Percentiles rank a stretch among this genome's conserved stretches.
These are phyloP conservation scores for Polychytrium aggregatum DNA, from an alignment of 192 early-diverging fungal genomes.

Conservation along the genomic window DNA sequence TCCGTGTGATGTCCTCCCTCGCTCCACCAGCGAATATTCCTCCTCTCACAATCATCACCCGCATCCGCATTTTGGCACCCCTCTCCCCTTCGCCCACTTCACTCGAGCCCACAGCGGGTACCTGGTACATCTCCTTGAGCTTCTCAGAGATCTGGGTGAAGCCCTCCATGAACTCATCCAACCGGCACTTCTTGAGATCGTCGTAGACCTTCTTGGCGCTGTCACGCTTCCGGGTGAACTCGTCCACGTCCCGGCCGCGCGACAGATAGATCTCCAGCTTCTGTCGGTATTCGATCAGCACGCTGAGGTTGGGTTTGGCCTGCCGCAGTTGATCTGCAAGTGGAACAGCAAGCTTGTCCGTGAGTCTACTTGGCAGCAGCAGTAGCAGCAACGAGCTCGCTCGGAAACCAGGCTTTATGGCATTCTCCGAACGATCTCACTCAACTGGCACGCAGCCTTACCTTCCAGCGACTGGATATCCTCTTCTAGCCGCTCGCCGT, in stretches of 20 bases:
- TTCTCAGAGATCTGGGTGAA: constrained; percentile 87
- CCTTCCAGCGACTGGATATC: constrained; percentile 67
- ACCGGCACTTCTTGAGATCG: constrained; percentile 57
- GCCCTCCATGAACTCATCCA: constrained; percentile 92
- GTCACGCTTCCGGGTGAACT: constrained; percentile 62
- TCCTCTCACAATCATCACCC: no score
- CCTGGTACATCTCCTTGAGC: constrained; percentile 99
- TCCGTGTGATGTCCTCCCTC: no score
- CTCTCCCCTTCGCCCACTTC: no score
- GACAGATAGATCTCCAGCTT: constrained; percentile 63
- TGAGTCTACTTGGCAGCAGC: no score
- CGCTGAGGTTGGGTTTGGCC: constrained; percentile 73
- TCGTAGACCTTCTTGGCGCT: constrained; percentile 63
- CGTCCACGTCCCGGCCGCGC: constrained; percentile 63
- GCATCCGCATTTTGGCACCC: no score
- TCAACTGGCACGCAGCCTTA: no score
- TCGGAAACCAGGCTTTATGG: no score
- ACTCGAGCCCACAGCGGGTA: no score
- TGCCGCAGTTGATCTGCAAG: constrained; percentile 25
- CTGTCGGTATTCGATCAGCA: constrained; percentile 75
- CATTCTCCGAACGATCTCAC: no score
- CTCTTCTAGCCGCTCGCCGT: constrained; percentile 50
- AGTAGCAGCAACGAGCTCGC: no score
- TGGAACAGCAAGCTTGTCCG: no score
- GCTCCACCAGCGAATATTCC: no score